phyloP scores from a whole-genome alignment of 1,284 basidiomycete genomes.

The Hemileia vastatrix region DNA sequence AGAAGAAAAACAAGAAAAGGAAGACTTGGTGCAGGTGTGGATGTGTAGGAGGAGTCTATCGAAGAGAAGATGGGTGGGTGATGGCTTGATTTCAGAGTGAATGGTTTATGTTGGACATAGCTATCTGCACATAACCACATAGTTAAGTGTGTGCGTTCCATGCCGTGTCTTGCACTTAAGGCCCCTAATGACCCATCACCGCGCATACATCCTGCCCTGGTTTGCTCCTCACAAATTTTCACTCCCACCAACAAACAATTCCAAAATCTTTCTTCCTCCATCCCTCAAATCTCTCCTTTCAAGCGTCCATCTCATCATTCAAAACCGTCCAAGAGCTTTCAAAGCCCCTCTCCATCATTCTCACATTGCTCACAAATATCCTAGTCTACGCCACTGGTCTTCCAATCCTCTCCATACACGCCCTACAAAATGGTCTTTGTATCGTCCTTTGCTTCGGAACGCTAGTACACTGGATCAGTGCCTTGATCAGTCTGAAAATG shows the following conservation, averaged over 20 bases:
- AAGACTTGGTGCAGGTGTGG: too few relatives aligned
- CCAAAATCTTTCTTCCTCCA: background rate
- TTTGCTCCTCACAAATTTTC: background rate
- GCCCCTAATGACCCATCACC: too few relatives aligned
- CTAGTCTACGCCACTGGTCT: too few relatives aligned
- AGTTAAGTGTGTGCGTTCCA: too few relatives aligned
- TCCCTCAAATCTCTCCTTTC: background rate
- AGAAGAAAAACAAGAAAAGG: too few relatives aligned
- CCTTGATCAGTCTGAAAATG: background rate
- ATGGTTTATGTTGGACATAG: too few relatives aligned
- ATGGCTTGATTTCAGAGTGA: too few relatives aligned
- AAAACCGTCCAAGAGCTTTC: slow-evolving; percentile 2
- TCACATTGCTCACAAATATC: background rate
- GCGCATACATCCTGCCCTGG: too few relatives aligned
- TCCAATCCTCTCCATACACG: background rate
- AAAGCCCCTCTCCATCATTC: background rate
- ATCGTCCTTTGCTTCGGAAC: background rate
- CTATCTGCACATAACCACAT: too few relatives aligned
- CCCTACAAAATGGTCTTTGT: slow-evolving; percentile 3
- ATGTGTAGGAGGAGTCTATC: too few relatives aligned
- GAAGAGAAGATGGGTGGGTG: too few relatives aligned
- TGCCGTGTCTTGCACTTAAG: too few relatives aligned
- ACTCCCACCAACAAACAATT: background rate
- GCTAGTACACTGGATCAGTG: background rate
- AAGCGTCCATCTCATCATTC: slow-evolving; percentile 1